Percentiles rank a stretch among this genome's conserved stretches.
Conservation (phyloP, 306 rosid genomes). For the Medicago lupulina region DNA sequence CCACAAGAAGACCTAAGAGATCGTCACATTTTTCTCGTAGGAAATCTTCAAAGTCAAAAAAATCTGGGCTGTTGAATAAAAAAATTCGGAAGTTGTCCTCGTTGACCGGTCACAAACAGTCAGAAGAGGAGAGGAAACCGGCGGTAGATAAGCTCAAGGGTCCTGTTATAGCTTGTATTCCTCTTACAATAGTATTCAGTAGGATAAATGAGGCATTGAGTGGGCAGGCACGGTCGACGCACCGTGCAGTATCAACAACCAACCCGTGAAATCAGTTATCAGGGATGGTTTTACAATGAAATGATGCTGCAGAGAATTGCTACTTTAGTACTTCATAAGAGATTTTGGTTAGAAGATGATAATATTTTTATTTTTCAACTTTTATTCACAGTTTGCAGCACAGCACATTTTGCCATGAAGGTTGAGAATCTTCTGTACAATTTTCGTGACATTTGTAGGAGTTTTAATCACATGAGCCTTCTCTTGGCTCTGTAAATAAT, state of each 20-base stretch:
- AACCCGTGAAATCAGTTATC: constrained; percentile 47
- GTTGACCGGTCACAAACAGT: constrained; percentile 68
- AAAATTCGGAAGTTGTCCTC: constrained; percentile 88
- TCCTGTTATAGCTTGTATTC: constrained; percentile 84
- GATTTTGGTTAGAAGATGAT: constrained; percentile 50
- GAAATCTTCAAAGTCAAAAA: constrained; percentile 66
- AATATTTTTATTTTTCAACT: constrained; percentile 38
- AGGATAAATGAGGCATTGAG: constrained; percentile 85
- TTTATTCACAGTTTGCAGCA: constrained; percentile 53
- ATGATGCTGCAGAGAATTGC: constrained; percentile 40
- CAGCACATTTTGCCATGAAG: constrained; percentile 49
- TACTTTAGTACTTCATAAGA: constrained; percentile 47
- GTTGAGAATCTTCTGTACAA: constrained; percentile 58
- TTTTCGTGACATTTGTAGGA: constrained; percentile 54
- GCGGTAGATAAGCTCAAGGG: constrained; percentile 68
- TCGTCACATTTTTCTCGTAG: constrained; percentile 29
- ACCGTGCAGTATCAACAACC: constrained; percentile 52
- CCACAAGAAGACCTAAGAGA: constrained; percentile 55
- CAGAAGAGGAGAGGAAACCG: constrained; percentile 61
- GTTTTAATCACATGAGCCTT: constrained; percentile 57
- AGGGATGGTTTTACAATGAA: constrained; percentile 38
- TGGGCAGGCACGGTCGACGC: constrained; percentile 65
- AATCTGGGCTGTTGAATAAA: constrained; percentile 68
- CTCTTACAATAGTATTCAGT: constrained; percentile 84
- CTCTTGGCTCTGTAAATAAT: constrained; percentile 71